Conservation (phyloP, 1,284 basidiomycete genomes). For the Mycosarcoma mackinlayi region DNA sequence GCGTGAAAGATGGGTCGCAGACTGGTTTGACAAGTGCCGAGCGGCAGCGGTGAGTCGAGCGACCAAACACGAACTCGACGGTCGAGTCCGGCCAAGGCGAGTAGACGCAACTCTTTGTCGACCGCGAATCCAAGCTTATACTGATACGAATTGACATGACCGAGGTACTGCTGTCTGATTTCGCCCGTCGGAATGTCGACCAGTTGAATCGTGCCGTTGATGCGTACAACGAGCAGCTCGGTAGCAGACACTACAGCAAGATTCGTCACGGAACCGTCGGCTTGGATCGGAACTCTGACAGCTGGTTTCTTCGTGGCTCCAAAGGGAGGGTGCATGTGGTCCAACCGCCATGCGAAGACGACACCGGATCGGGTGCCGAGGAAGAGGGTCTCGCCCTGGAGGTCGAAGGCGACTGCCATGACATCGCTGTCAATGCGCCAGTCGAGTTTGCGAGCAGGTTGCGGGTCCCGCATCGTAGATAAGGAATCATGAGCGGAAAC, state of each 20-base stretch:
- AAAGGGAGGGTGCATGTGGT: too few species aligned
- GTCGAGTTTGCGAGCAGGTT: too few species aligned
- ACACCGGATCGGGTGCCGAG: conserved; percentile 21
- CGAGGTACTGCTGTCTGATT: conserved; percentile 5
- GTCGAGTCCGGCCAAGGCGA: conserved; percentile 36
- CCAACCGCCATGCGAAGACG: conserved; percentile 9
- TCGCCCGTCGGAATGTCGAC: conserved; percentile 6
- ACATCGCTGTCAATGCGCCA: conserved; percentile 29
- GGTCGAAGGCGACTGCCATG: conserved; percentile 15
- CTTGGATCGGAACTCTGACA: not conserved
- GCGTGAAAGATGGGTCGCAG: conserved; percentile 3
- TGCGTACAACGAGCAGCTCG: conserved; percentile 26
- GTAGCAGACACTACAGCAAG: not conserved
- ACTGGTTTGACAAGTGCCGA: conserved; percentile 3
- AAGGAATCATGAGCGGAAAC: not conserved
- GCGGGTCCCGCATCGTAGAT: too few species aligned
- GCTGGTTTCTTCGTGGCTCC: too few species aligned
- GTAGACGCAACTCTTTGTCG: conserved; percentile 11
- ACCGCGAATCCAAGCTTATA: conserved; percentile 27
- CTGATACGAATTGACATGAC: conserved; percentile 37
- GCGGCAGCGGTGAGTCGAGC: conserved; percentile 23
- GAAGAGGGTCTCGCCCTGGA: conserved; percentile 5
- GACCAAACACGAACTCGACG: conserved; percentile 35
- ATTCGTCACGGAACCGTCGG: conserved; percentile 25
- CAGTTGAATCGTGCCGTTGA: conserved; percentile 21